Evolutionary conservation across 1,139 yeast species (phyloP).

Genomic region (Yamadazyma atmosphaerica): DNA sequence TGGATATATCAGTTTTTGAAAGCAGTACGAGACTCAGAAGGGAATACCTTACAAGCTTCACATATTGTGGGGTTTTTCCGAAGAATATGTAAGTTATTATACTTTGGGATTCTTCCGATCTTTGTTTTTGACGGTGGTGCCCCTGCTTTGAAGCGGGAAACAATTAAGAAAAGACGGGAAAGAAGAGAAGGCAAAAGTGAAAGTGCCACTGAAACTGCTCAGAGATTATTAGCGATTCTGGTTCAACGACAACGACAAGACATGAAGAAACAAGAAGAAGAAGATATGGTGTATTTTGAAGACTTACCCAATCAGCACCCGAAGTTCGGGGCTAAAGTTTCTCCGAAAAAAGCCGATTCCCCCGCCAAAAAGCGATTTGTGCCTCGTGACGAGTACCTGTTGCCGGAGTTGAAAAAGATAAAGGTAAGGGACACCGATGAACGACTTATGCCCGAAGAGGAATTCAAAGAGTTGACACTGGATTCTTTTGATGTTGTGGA

Average conservation of each 20-base stretch:
- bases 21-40: constrained; percentile 88
- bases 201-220: constrained; percentile 74
- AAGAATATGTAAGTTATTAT: constrained; percentile 85
- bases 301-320: constrained; percentile 36
- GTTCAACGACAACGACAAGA: constrained; percentile 56
- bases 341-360: not conserved
- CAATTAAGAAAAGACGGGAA: constrained; percentile 69
- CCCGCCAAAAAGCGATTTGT: constrained; percentile 22
- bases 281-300: constrained; percentile 35
- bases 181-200: constrained; percentile 75
- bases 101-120: constrained; percentile 86
- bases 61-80: constrained; percentile 94
- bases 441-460: constrained; percentile 74
- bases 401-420: constrained; percentile 61
- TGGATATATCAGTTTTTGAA: constrained; percentile 98
- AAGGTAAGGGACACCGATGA: constrained; percentile 52
- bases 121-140: constrained; percentile 99
- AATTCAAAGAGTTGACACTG: constrained; percentile 59
- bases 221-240: constrained; percentile 75
- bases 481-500: constrained; percentile 68
- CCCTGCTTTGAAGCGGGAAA: constrained; percentile 76
- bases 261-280: constrained; percentile 20
- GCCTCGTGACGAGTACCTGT: constrained; percentile 76
- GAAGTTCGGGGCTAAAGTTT: constrained; percentile 8
- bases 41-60: constrained; percentile 73